These are phyloP conservation scores for Scleroderma citrinum DNA, from an alignment of 768 basidiomycete genomes.

Conservation along the genomic window DNA sequence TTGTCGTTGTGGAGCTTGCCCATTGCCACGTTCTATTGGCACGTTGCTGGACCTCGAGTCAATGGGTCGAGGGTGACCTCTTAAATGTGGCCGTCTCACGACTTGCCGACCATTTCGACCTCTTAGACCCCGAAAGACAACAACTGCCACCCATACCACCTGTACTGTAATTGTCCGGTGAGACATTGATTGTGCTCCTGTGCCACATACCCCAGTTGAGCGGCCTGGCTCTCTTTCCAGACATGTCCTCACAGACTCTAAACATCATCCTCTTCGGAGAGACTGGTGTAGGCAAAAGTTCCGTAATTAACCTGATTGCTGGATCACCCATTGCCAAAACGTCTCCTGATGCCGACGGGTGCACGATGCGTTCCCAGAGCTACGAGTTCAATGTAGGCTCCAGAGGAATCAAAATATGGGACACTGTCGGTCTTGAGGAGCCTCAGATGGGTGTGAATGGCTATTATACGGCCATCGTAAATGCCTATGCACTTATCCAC, in stretches of 20 bases:
- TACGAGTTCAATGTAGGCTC: slow-evolving; percentile 17
- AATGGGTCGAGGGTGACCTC: no score
- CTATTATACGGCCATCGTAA: slow-evolving; percentile 24
- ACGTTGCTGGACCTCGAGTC: no score
- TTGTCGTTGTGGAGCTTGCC: no score
- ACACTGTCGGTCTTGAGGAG: slow-evolving; percentile 27
- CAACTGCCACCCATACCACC: no score
- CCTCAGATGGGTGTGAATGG: slow-evolving; percentile 23
- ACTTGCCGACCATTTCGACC: no score
- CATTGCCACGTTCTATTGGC: no score
- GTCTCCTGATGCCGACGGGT: slow-evolving; percentile 28
- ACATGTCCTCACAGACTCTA: slow-evolving; percentile 7
- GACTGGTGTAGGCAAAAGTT: slow-evolving; percentile 36
- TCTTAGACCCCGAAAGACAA: no score
- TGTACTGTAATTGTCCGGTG: no score
- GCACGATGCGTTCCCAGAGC: slow-evolving; percentile 27
- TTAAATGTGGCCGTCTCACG: no score
- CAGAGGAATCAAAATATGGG: slow-evolving; percentile 18
- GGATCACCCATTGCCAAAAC: slow-evolving; percentile 22
- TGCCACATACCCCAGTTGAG: background rate
- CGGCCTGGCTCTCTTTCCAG: background rate
- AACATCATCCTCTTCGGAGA: slow-evolving; percentile 29
- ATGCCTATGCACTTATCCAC: slow-evolving; percentile 21
- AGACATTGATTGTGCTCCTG: background rate
- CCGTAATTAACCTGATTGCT: slow-evolving; percentile 39